Evolutionary conservation across 2,329 filamentous ascomycete genomes (phyloP).

Genomic region (Pseudogymnoascus sp.): DNA sequence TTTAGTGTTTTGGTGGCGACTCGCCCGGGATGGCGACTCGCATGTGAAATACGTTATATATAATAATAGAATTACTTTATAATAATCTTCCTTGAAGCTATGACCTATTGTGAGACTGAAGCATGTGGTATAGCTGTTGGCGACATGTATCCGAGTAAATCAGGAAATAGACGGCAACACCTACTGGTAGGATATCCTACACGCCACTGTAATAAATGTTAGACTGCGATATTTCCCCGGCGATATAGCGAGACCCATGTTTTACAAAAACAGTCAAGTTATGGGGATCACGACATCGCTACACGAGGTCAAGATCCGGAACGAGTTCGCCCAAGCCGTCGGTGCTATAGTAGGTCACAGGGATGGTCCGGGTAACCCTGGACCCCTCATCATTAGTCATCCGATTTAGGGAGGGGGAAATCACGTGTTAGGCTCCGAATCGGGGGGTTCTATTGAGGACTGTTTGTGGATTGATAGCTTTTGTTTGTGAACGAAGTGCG

Average conservation of each 20-base stretch:
- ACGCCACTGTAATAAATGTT: background rate
- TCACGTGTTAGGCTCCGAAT: constrained; percentile 1
- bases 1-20: too few relatives aligned
- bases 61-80: background rate
- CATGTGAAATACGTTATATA: too few relatives aligned
- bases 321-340: too few relatives aligned
- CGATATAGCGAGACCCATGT: background rate
- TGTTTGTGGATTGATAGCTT: background rate
- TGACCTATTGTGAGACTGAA: background rate
- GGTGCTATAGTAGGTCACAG: too few relatives aligned
- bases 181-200: background rate
- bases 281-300: background rate
- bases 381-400: background rate
- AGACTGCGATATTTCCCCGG: background rate
- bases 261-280: background rate
- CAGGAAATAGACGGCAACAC: background rate
- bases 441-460: background rate
- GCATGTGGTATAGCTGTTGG: background rate
- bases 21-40: too few relatives aligned
- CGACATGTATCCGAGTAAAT: background rate
- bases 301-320: too few relatives aligned
- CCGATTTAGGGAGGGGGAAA: background rate
- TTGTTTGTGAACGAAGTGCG: background rate
- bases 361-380: background rate
- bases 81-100: background rate